phyloP scores from a whole-genome alignment of 148 eudicot genomes.

The Cornus florida region DNA sequence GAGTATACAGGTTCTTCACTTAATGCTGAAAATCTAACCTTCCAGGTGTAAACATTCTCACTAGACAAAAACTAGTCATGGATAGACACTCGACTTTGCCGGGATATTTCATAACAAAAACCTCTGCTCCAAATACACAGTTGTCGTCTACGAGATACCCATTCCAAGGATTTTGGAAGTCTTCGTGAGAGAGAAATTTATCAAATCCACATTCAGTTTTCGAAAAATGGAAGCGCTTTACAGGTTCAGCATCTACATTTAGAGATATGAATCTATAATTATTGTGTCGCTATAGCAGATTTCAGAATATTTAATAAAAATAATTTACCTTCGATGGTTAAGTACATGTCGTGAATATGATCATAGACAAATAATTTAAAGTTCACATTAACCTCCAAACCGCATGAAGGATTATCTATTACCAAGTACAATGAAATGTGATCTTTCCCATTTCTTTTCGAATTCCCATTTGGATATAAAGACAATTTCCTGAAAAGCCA shows the following conservation, averaged over 20 bases:
- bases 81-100: slow-evolving; percentile 1
- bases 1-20: neutral
- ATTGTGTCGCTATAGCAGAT: neutral
- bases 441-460: neutral
- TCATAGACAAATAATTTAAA: slow-evolving; percentile 1
- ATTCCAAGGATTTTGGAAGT: neutral
- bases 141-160: slow-evolving; percentile 8
- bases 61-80: neutral
- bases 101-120: neutral
- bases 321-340: slow-evolving; percentile 2
- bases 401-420: neutral
- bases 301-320: too few species aligned
- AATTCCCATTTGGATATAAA: slow-evolving; percentile 12
- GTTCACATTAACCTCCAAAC: slow-evolving; percentile 4
- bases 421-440: slow-evolving; percentile 6
- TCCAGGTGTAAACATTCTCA: slow-evolving; percentile 1
- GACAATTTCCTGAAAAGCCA: slow-evolving; percentile 4
- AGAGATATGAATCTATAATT: too few species aligned
- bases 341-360: slow-evolving; percentile 10
- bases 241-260: neutral
- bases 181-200: neutral
- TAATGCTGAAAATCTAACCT: neutral
- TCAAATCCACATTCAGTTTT: slow-evolving; percentile 4
- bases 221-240: slow-evolving; percentile 5
- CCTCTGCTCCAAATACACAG: neutral